Conservation (phyloP, 192 early-diverging fungal genomes). For the Linnemannia schmuckeri region DNA sequence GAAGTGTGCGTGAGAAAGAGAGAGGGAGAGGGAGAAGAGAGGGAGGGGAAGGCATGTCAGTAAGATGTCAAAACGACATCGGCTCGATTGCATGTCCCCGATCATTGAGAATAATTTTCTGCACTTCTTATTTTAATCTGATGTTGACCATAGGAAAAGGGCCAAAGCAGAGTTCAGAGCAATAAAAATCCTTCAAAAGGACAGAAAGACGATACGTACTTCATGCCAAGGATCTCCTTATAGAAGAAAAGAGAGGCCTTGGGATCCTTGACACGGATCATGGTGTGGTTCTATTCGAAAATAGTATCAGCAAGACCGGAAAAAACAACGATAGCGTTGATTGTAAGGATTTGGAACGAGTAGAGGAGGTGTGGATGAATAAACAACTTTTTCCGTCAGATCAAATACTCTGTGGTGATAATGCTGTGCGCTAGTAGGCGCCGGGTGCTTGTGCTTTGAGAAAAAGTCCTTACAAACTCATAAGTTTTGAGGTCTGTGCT, state of each 20-base stretch:
- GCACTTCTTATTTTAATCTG: neutral
- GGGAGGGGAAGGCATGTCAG: neutral
- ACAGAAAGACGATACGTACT: constrained; percentile 52
- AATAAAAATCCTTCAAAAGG: no score
- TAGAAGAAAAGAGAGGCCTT: constrained; percentile 83
- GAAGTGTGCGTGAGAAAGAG: neutral
- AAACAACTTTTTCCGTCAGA: neutral
- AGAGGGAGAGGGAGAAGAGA: neutral
- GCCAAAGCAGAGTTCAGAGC: no score
- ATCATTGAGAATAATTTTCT: neutral
- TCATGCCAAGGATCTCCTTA: constrained; percentile 83
- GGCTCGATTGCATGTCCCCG: neutral
- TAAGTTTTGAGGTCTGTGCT: constrained; percentile 52
- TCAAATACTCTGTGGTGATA: neutral
- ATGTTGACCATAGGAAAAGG: no score
- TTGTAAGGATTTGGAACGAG: neutral
- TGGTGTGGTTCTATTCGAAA: constrained; percentile 80
- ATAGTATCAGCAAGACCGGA: neutral
- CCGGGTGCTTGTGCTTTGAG: neutral
- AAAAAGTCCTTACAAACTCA: constrained; percentile 38
- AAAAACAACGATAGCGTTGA: neutral
- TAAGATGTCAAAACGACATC: neutral
- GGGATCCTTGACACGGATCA: constrained; percentile 89
- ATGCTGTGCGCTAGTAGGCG: neutral
- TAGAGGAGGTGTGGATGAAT: neutral